Evolutionary conservation across 768 basidiomycete species (phyloP).

Genomic region (Lanmaoa rubissima): DNA sequence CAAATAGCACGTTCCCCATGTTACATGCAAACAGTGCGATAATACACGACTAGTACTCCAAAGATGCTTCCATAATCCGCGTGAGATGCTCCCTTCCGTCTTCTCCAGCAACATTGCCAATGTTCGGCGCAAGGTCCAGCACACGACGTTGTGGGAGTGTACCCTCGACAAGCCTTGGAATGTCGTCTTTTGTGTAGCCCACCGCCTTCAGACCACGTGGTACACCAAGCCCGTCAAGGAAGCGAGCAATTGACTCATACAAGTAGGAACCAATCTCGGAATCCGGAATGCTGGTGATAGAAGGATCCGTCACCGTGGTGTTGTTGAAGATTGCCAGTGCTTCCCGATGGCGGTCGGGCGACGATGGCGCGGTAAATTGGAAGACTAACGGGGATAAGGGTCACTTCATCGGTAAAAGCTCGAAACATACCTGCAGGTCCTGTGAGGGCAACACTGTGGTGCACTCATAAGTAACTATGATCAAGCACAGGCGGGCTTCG

Average conservation of each 20-base stretch:
- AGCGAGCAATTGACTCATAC: constrained; percentile 83
- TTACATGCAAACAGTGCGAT: constrained; percentile 8
- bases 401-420: not conserved
- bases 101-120: constrained; percentile 77
- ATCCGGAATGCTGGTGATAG: constrained; percentile 72
- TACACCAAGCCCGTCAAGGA: constrained; percentile 81
- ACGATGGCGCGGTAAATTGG: constrained; percentile 92
- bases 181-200: constrained; percentile 66
- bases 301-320: constrained; percentile 63
- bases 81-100: constrained; percentile 83
- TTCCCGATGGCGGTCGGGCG: constrained; percentile 87
- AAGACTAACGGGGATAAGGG: constrained; percentile 55
- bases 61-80: constrained; percentile 73
- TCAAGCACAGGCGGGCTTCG: not conserved
- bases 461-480: not conserved
- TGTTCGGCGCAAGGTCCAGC: constrained; percentile 87
- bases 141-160: constrained; percentile 92
- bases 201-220: constrained; percentile 84
- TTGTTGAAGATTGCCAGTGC: constrained; percentile 80
- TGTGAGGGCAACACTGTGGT: constrained; percentile 73
- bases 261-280: constrained; percentile 74
- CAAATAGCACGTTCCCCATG: not conserved
- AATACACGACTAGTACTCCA: constrained; percentile 57
- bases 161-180: constrained; percentile 80
- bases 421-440: constrained; percentile 69